Conservation (phyloP, 1,139 yeast genomes). For the Blastobotrys ciferrii region DNA sequence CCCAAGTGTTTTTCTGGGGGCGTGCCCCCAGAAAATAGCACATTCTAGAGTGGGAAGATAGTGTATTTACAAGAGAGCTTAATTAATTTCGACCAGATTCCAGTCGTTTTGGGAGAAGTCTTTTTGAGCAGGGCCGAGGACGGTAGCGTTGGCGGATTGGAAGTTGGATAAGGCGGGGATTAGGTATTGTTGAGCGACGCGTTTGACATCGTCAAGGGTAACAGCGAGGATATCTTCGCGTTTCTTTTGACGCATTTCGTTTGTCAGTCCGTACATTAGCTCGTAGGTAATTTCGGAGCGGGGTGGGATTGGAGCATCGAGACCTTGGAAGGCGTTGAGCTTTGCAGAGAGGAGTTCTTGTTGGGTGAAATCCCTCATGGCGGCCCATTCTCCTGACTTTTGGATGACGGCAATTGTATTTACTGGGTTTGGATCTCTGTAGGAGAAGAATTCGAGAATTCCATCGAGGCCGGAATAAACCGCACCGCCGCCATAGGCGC, state of each 20-base stretch:
- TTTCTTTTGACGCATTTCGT: constrained; percentile 76
- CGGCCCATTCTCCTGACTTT: constrained; percentile 56
- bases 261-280: constrained; percentile 70
- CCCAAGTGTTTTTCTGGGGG: too few relatives aligned
- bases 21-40: too few relatives aligned
- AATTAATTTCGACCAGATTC: constrained; percentile 26
- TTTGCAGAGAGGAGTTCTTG: constrained; percentile 85
- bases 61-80: neutral
- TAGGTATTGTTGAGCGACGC: constrained; percentile 64
- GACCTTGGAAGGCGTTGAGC: constrained; percentile 80
- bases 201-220: constrained; percentile 55
- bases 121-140: constrained; percentile 51
- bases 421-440: constrained; percentile 87
- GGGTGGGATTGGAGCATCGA: constrained; percentile 87
- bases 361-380: constrained; percentile 49
- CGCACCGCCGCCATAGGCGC: constrained; percentile 98
- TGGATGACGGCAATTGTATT: constrained; percentile 63
- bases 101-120: constrained; percentile 41
- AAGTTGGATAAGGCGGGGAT: constrained; percentile 26
- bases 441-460: constrained; percentile 75
- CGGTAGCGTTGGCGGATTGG: constrained; percentile 41
- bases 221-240: constrained; percentile 73
- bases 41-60: too few relatives aligned
- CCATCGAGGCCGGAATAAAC: constrained; percentile 82
- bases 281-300: constrained; percentile 69